Evolutionary conservation across 2,329 filamentous ascomycete genomes (phyloP).

Genomic region (Plenodomus tracheiphilus): DNA sequence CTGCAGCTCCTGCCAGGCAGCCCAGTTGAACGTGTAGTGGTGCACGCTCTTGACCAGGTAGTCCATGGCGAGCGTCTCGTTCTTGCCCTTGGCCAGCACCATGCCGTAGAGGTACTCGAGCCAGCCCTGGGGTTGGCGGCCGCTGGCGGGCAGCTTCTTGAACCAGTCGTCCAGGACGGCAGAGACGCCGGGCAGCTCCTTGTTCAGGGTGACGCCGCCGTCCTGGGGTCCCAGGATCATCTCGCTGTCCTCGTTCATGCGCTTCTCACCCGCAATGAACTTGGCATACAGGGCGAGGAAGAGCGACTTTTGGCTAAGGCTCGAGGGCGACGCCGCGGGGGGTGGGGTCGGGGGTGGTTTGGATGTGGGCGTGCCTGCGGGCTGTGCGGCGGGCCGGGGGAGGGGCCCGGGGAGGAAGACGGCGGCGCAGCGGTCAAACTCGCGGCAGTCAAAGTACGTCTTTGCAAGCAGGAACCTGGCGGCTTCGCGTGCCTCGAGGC

Average conservation of each 20-base stretch:
- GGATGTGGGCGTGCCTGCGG: conserved; percentile 43
- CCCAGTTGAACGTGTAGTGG: conserved; percentile 93
- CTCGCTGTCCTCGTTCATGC: conserved; percentile 93
- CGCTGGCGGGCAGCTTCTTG: conserved; percentile 61
- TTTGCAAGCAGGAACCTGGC: conserved; percentile 88
- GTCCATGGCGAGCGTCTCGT: conserved; percentile 79
- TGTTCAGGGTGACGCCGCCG: conserved; percentile 80
- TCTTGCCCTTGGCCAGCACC: conserved; percentile 86
- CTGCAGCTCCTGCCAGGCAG: conserved; percentile 91
- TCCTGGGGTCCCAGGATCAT: conserved; percentile 96
- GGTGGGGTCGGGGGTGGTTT: conserved; percentile 42
- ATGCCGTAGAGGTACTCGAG: conserved; percentile 92
- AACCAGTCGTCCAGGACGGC: conserved; percentile 83
- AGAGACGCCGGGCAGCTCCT: conserved; percentile 76
- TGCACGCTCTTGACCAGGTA: conserved; percentile 90
- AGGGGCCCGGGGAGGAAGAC: conserved; percentile 84
- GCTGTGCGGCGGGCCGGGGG: conserved; percentile 65
- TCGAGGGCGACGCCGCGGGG: conserved; percentile 46
- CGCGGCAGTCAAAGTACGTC: conserved; percentile 90
- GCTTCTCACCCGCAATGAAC: conserved; percentile 90
- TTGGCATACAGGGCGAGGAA: conserved; percentile 93
- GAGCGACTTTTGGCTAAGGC: conserved; percentile 83
- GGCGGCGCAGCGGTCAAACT: conserved; percentile 90
- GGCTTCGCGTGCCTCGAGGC: conserved; percentile 76
- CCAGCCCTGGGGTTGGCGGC: conserved; percentile 79